These are phyloP conservation scores for Rhizopogon sp. DNA, from an alignment of 768 basidiomycete genomes.

Conservation along the genomic window DNA sequence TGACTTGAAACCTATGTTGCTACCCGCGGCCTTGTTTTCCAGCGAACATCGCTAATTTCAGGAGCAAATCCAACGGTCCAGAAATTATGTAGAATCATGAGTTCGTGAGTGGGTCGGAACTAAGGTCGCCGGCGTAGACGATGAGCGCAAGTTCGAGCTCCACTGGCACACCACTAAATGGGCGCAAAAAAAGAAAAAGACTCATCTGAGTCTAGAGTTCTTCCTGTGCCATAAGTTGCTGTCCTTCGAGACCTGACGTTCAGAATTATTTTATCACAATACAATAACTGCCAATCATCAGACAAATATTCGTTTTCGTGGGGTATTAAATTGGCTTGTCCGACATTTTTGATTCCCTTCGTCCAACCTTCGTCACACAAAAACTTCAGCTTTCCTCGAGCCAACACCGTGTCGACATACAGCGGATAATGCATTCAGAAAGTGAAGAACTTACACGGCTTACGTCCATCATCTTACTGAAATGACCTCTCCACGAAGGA, in stretches of 20 bases:
- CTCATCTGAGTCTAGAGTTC: not conserved
- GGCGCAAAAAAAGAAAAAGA: too few relatives aligned
- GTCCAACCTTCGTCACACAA: not conserved
- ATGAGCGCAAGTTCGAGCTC: too few relatives aligned
- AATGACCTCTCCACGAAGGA: not conserved
- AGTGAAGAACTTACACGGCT: not conserved
- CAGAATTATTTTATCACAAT: too few relatives aligned
- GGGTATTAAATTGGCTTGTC: not conserved
- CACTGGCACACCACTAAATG: too few relatives aligned
- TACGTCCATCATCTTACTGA: not conserved
- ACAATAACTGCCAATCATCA: not conserved
- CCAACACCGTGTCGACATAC: not conserved
- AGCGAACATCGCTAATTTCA: too few relatives aligned
- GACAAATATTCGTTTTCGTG: not conserved
- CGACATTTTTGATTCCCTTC: not conserved
- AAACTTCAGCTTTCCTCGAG: not conserved
- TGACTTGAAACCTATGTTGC: too few relatives aligned
- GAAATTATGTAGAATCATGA: not conserved
- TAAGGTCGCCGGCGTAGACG: not conserved
- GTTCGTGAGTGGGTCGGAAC: not conserved
- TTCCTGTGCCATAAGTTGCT: not conserved
- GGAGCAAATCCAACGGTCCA: not conserved
- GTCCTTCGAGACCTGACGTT: not conserved
- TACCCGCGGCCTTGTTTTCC: not conserved
- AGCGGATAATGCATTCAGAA: not conserved